Conservation (phyloP, 2,329 filamentous ascomycete species). For the Cladorrhinum sp. region DNA sequence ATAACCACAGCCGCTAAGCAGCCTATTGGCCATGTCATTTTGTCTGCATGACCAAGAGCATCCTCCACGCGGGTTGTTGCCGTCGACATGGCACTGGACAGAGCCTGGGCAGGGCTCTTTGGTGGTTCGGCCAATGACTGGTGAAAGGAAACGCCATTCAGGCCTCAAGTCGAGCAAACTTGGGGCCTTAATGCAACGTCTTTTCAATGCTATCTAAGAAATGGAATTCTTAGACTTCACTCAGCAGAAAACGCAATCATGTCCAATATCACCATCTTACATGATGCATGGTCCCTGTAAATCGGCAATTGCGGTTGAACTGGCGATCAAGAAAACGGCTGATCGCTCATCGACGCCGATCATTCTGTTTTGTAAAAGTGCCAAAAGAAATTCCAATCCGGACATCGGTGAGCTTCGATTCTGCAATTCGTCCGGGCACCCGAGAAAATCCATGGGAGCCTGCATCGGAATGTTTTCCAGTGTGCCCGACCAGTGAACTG, state of each 20-base stretch:
- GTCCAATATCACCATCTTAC: background rate
- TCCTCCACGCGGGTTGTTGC: slow-evolving; percentile 3
- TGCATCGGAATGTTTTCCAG: background rate
- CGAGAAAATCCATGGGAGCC: too few species aligned
- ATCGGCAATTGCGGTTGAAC: background rate
- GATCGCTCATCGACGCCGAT: background rate
- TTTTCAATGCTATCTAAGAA: background rate
- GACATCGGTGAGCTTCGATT: background rate
- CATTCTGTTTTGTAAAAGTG: background rate
- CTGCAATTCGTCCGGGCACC: background rate
- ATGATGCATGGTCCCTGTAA: background rate
- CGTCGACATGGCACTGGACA: slow-evolving; percentile 2
- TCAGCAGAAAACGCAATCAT: background rate
- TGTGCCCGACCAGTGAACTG: background rate
- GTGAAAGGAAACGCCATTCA: slow-evolving; percentile 5
- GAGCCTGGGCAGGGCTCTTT: slow-evolving; percentile 1
- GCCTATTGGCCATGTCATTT: slow-evolving; percentile 14
- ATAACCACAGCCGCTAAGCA: slow-evolving; percentile 3
- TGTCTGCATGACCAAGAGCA: slow-evolving; percentile 5
- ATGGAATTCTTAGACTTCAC: background rate
- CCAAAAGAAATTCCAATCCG: background rate
- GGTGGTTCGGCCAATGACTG: background rate
- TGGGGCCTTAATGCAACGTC: slow-evolving; percentile 6
- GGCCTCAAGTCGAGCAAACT: background rate
- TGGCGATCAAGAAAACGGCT: background rate